These are phyloP conservation scores for Hirsutella thompsonii DNA, from an alignment of 2,329 filamentous ascomycete species.

Conservation along the genomic window DNA sequence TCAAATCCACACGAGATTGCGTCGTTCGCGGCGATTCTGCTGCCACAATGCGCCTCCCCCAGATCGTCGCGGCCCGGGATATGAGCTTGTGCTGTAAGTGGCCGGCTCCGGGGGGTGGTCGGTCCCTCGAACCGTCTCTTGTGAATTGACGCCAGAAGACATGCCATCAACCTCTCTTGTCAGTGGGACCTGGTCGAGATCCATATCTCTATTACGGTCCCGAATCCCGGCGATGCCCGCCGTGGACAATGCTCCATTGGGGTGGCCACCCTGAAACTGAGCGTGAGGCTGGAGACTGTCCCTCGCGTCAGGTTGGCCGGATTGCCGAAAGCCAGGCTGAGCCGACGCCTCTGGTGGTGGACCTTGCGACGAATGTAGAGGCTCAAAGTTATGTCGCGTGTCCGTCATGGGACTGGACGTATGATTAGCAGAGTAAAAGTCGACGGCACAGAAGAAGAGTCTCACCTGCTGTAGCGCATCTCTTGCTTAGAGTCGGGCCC, in stretches of 20 bases:
- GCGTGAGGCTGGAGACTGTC: background rate
- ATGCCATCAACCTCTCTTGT: conserved; percentile 31
- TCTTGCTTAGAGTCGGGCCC: conserved; percentile 25
- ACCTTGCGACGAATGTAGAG: conserved; percentile 15
- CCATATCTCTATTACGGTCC: conserved; percentile 12
- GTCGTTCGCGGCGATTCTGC: conserved; percentile 34
- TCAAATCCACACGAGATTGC: conserved; percentile 36
- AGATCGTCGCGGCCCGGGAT: conserved; percentile 12
- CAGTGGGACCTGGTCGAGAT: conserved; percentile 25
- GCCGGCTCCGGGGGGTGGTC: conserved; percentile 8
- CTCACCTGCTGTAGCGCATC: conserved; percentile 29
- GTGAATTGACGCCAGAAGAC: conserved; percentile 26
- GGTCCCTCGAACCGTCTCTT: conserved; percentile 21
- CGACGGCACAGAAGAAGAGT: background rate
- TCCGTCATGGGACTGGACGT: conserved; percentile 18
- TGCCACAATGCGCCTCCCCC: conserved; percentile 36
- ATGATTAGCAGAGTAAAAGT: background rate
- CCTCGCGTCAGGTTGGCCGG: background rate
- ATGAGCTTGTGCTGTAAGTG: conserved; percentile 6
- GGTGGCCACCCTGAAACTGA: conserved; percentile 2
- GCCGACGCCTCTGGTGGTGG: background rate
- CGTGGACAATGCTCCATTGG: background rate
- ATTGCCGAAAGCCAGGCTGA: background rate
- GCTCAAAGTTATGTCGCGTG: conserved; percentile 12
- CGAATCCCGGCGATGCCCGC: conserved; percentile 8